Base-by-base conservation (phyloP, 805 yeast genomes). In the Priceomyces carsonii region DNA sequence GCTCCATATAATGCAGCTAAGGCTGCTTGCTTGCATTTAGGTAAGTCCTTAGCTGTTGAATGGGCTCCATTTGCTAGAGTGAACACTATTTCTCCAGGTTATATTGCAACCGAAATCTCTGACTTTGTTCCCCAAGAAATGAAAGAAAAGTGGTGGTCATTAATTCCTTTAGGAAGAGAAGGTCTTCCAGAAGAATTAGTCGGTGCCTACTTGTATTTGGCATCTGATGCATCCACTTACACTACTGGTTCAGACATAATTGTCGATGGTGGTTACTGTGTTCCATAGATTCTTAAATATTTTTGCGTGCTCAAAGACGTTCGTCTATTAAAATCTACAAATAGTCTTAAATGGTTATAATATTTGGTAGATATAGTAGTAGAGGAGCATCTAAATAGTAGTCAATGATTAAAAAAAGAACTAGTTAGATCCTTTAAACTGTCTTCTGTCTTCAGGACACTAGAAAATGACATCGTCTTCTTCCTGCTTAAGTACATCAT, bases 51-150 rank as follows among this genome's bases (percentile, higher is more conserved):
- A 44, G 72, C 73, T 6, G 65, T 69, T 17, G 74, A 69, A 50
- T 69, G 74, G 74, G 71, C 63, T 28, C 65, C 80, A 1, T 68
- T 69, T 40, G 70, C 64, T 21, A 53, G 73, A 47, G 70, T 66
- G 33, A 68, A 68, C 53, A 50, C 71, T 20, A 42, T 69, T 25
- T 62, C 70, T 13, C 74, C 74, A 9, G 74, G 74, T 20, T 69
- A 69, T 52, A 62, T 69, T 32, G 42, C 37, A 18, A 69, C 74
- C 8, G 72, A 66, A 16, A 63, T 69, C 32, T 51, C 66, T 6
- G 63, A 59, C 33, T 68, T 68, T 39, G 67, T 53, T 14, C 52
- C 53, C 17, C 48, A 48, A 2, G 61, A 58, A 8, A 43, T 57
- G 37, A 67, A 63, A 54, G 42, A 44, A 23, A 53, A 45, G 29